Evolutionary conservation across 495 filamentous ascomycete species (phyloP).

Genomic region (Penicillium salamii): DNA sequence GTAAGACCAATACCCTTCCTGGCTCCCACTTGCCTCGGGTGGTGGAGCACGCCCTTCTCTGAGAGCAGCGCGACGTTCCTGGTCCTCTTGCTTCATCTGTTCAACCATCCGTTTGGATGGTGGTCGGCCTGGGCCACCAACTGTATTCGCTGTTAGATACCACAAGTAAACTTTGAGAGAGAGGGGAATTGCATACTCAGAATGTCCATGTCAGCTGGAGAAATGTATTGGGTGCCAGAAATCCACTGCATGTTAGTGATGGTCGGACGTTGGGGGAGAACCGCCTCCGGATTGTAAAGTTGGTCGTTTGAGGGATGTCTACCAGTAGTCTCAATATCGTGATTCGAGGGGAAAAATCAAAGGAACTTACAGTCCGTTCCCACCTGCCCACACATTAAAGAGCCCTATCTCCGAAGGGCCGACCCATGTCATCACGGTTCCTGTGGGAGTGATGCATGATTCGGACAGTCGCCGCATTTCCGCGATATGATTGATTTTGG

Average conservation of each 20-base stretch:
- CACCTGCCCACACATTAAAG: conserved; percentile 76
- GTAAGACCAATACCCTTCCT: conserved; percentile 65
- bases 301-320: conserved; percentile 60
- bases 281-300: conserved; percentile 70
- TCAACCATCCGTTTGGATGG: conserved; percentile 75
- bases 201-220: conserved; percentile 84
- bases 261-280: conserved; percentile 79
- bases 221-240: conserved; percentile 87
- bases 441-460: conserved; percentile 66
- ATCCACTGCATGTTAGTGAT: conserved; percentile 97
- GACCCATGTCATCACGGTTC: conserved; percentile 84
- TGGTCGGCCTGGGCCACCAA: conserved; percentile 84
- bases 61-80: conserved; percentile 49
- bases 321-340: conserved; percentile 26
- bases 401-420: conserved; percentile 81
- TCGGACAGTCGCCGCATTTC: conserved; percentile 70
- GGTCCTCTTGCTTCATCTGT: conserved; percentile 57
- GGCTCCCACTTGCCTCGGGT: conserved; percentile 15
- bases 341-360: background rate
- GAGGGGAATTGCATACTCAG: conserved; percentile 48
- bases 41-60: conserved; percentile 33
- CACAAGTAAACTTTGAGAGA: background rate
- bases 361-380: conserved; percentile 49
- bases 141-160: conserved; percentile 26
- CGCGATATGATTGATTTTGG: conserved; percentile 57